Base-by-base conservation (phyloP, 495 filamentous ascomycete species). In the Tuber calosporum region DNA sequence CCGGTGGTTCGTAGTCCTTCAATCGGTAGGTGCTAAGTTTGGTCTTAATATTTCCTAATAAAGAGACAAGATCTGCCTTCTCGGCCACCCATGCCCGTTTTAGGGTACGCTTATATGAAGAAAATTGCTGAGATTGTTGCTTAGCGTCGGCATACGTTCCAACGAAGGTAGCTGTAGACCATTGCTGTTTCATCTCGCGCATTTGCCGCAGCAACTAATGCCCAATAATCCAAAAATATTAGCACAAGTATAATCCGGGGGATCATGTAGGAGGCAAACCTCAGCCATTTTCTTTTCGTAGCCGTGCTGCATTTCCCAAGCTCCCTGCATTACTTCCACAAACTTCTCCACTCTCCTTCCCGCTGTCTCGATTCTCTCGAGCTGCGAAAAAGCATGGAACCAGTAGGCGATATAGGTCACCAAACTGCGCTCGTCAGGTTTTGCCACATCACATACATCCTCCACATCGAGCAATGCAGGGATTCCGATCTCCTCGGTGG, bases 371-470 rank as follows among this genome's bases (percentile, higher is more conserved):
- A 99, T 96, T 75, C 93, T 88, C 83, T 99, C 95, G 88, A 99
- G 92, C 81, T 97, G 93, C 36, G 94, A 97, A 80, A 99, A 99
- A 73, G 95, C 96, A 79, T 99, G 95, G 87, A 98, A 99, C 95
- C 96, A 99, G 83, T 98, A 98, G 74, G 95, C 95, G 77, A 99
- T 98, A 81, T 99, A 99, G 8, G 95, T 99, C 94, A 99, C 98
- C 82, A 99, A 86, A 77, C 91, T 94, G 73, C 93, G 91, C 83
- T 99, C 95, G 79, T 99, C 95, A 19, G 95, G 95, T 83, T 92
- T 94, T 17, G 93, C 88, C 20, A 99, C 95, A 82, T 98, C 95
- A 82, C 93, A 97, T 39, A 98, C 96, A 85, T 99, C 95, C 82
- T 99, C 95, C 4, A 98, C 95, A 82, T 99, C 95, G 41, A 99